Base-by-base conservation (phyloP, 805 yeast genomes). In the Candida insectalens region DNA sequence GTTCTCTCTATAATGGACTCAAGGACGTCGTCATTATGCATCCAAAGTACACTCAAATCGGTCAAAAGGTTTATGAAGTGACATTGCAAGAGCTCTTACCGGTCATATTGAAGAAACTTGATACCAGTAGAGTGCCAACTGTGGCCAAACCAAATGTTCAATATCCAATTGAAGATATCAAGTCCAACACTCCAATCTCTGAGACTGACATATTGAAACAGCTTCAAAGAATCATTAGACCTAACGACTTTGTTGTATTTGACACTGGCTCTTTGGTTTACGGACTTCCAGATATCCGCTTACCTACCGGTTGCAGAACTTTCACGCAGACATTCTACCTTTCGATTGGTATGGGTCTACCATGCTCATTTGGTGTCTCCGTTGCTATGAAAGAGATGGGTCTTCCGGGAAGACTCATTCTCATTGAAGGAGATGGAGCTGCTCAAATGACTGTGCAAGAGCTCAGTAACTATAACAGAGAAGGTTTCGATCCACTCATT, bases 381-480 rank as follows among this genome's bases (percentile, higher is more conserved):
- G 60, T 83, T 36, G 96, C 89, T 1, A 62, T 71, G 58, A 64
- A 67, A 33, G 94, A 82, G 47, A 44, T 66, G 31, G 50, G 46
- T 28, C 27, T 31, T 23, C 60, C 63, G 5, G 42, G 46, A 9
- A 70, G 94, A 46, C 65, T 87, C 30, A 63, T 84, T 15, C 62
- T 87, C 17, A 59, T 84, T 13, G 87, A 83, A 62, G 96, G 96
- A 36, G 96, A 88, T 54, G 96, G 96, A 1, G 78, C 95, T 3
- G 89, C 95, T 2, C 95, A 84, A 62, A 83, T 88, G 95, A 85
- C 96, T 4, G 65, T 81, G 36, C 95, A 88, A 64, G 96, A 88
- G 51, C 32, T 54, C 12, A 40, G 55, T 10, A 47, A 45, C 25
- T 54, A 45, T 35, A 40, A 43, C 34, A 37, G 51, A 28, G 56